Evolutionary conservation across 106 monocot genomes (phyloP).

Genomic region (Acorus gramineus): DNA sequence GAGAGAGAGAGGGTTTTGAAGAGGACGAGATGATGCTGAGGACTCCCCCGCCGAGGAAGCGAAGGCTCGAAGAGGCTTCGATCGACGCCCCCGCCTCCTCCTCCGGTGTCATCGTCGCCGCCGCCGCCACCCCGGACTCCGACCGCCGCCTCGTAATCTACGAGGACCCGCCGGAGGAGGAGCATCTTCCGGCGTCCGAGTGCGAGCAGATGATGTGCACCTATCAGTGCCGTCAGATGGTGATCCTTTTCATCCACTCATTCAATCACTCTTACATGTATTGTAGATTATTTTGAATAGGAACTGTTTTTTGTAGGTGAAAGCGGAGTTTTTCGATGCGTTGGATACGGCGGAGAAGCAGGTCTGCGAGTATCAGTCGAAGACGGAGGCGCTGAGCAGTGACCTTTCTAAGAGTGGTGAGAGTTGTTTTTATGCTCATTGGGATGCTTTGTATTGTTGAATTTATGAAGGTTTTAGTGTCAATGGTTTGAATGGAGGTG

Average conservation of each 20-base stretch:
- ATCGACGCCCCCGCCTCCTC: too few relatives aligned
- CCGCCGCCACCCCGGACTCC: conserved; percentile 37
- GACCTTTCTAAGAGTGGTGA: conserved; percentile 38
- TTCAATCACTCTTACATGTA: background rate
- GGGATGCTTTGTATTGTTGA: too few relatives aligned
- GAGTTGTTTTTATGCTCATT: background rate
- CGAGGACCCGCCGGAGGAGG: conserved; percentile 21
- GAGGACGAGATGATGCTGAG: conserved; percentile 39
- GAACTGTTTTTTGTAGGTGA: conserved; percentile 27
- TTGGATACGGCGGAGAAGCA: conserved; percentile 42
- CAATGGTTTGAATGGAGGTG: too few relatives aligned
- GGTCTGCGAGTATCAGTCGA: conserved; percentile 34
- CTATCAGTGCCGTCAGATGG: conserved; percentile 97
- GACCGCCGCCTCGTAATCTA: conserved; percentile 74
- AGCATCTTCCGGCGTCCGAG: conserved; percentile 13
- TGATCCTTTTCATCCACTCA: conserved; percentile 5
- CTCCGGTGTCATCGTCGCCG: background rate
- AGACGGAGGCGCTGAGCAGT: conserved; percentile 23
- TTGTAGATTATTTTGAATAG: background rate
- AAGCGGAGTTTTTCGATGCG: conserved; percentile 63
- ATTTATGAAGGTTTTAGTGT: too few relatives aligned
- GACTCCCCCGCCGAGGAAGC: conserved; percentile 47
- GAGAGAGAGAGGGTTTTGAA: background rate
- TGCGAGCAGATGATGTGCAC: conserved; percentile 62
- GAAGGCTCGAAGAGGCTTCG: conserved; percentile 9